Evolutionary conservation across 805 yeast genomes (phyloP).

Genomic region (Yamadazyma tumulicola): DNA sequence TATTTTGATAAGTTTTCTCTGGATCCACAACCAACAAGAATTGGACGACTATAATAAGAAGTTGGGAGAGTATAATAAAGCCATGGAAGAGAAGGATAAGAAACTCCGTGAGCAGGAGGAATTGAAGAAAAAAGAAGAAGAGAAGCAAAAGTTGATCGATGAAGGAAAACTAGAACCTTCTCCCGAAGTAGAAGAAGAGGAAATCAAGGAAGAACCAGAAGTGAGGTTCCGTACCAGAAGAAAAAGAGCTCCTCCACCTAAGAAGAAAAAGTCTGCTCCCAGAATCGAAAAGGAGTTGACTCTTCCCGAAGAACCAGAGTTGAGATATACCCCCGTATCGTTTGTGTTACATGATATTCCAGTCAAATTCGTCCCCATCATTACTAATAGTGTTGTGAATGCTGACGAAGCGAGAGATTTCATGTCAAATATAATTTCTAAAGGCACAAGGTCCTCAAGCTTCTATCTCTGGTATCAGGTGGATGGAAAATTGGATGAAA

Average conservation of each 20-base stretch:
- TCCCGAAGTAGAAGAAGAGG: slow-evolving; percentile 16
- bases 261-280: slow-evolving; percentile 13
- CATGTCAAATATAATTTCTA: slow-evolving; percentile 59
- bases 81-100: slow-evolving; percentile 24
- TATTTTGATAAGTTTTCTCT: slow-evolving; percentile 44
- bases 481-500: slow-evolving; percentile 70
- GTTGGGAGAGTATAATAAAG: slow-evolving; percentile 26
- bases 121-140: slow-evolving; percentile 17
- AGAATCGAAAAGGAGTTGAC: slow-evolving; percentile 19
- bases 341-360: slow-evolving; percentile 66
- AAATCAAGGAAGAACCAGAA: slow-evolving; percentile 2
- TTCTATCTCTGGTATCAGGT: slow-evolving; percentile 81
- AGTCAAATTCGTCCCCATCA: slow-evolving; percentile 56
- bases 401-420: slow-evolving; percentile 50
- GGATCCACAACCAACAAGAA: slow-evolving; percentile 50
- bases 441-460: slow-evolving; percentile 58
- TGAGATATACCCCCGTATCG: slow-evolving; percentile 59
- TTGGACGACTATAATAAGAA: slow-evolving; percentile 43
- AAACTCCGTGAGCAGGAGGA: slow-evolving; percentile 22
- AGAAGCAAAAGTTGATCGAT: slow-evolving; percentile 11
- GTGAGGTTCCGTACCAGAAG: slow-evolving; percentile 1
- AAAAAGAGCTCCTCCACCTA: slow-evolving; percentile 16
- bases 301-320: slow-evolving; percentile 42
- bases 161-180: slow-evolving; percentile 14
- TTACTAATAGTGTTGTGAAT: slow-evolving; percentile 62